Conservation (phyloP, 2,329 filamentous ascomycete genomes). For the Metarhizium brunneum region DNA sequence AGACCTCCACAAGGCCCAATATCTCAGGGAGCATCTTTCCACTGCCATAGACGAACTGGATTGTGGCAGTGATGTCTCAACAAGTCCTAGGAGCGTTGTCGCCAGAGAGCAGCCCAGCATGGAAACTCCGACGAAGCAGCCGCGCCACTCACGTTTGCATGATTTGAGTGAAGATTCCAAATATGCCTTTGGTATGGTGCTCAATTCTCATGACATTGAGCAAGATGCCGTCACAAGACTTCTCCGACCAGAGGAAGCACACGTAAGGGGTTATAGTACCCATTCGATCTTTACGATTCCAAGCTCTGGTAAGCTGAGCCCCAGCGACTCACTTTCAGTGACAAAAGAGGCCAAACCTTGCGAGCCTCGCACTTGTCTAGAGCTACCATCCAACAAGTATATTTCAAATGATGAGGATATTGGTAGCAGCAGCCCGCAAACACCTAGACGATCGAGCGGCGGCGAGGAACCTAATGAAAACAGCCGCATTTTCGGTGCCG, state of each 20-base stretch:
- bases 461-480: neutral
- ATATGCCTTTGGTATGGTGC: neutral
- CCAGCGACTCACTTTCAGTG: neutral
- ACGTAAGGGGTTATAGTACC: neutral
- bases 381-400: neutral
- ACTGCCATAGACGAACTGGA: slow-evolving; percentile 4
- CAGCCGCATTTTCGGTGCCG: neutral
- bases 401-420: neutral
- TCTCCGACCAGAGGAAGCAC: neutral
- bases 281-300: neutral
- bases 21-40: slow-evolving; percentile 25
- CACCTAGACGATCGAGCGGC: neutral
- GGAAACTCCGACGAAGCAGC: slow-evolving; percentile 1
- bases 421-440: neutral
- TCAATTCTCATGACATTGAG: neutral
- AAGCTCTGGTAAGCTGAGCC: neutral
- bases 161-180: neutral
- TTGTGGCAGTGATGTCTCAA: slow-evolving; percentile 4
- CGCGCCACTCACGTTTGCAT: neutral
- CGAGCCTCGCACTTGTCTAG: neutral
- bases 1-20: slow-evolving; percentile 23
- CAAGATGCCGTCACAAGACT: neutral
- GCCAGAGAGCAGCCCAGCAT: neutral
- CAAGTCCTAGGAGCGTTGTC: neutral
- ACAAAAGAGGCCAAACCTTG: neutral